Conservation (phyloP, 345 rosid species). For the Brassica rapa region DNA sequence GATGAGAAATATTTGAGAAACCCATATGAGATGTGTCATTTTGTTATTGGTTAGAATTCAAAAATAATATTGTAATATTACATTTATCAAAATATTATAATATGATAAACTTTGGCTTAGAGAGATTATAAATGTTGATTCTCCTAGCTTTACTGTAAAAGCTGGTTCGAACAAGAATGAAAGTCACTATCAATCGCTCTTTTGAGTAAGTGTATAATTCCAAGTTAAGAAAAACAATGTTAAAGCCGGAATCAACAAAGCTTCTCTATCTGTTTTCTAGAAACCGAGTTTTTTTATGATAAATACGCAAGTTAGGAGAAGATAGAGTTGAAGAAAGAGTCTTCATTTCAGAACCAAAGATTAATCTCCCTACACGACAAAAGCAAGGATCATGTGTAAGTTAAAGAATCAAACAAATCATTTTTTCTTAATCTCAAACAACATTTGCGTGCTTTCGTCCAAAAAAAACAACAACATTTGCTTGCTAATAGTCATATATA, state of each 20-base stretch:
- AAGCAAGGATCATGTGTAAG: not conserved
- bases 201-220: not conserved
- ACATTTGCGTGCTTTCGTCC: too few relatives aligned
- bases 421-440: not conserved
- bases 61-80: too few relatives aligned
- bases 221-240: not conserved
- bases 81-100: too few relatives aligned
- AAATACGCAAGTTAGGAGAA: not conserved
- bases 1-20: too few relatives aligned
- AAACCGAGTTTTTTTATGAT: not conserved
- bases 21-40: too few relatives aligned
- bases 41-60: too few relatives aligned
- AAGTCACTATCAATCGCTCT: not conserved
- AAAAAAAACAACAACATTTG: too few relatives aligned
- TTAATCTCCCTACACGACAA: not conserved
- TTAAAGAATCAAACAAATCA: not conserved
- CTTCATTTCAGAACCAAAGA: not conserved
- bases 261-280: not conserved
- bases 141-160: not conserved
- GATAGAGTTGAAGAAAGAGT: not conserved
- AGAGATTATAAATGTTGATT: not conserved
- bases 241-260: not conserved
- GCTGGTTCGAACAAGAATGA: not conserved
- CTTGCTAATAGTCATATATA: not conserved
- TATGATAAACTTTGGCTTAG: not conserved